phyloP scores from a whole-genome alignment of 768 basidiomycete genomes.

The Austroboletus eburneus region DNA sequence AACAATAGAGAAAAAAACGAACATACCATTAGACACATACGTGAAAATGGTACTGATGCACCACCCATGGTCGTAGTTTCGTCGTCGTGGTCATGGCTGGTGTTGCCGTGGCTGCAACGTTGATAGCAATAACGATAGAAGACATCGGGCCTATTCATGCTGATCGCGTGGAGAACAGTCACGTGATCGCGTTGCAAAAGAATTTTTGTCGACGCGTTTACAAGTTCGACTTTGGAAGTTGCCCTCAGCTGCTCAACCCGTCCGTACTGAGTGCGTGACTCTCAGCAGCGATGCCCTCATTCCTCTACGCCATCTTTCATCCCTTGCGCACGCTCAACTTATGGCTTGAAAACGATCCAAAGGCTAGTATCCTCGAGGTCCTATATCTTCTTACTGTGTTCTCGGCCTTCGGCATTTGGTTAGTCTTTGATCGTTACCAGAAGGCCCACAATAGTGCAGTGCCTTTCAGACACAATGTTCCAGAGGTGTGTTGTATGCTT shows the following conservation, averaged over 20 bases:
- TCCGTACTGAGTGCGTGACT: background rate
- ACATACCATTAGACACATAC: too few relatives aligned
- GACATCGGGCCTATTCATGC: too few relatives aligned
- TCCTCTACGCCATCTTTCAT: constrained; percentile 41
- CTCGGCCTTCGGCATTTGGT: constrained; percentile 75
- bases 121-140: too few relatives aligned
- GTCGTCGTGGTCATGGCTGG: too few relatives aligned
- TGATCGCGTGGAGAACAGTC: constrained; percentile 2
- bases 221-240: constrained; percentile 7
- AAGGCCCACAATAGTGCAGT: constrained; percentile 71
- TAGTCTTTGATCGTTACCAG: constrained; percentile 72
- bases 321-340: constrained; percentile 50
- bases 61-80: too few relatives aligned
- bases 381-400: constrained; percentile 65
- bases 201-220: constrained; percentile 9
- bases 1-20: too few relatives aligned
- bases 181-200: constrained; percentile 16
- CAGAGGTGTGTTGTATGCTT: constrained; percentile 45
- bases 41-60: too few relatives aligned
- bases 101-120: too few relatives aligned
- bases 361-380: constrained; percentile 52
- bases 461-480: constrained; percentile 55
- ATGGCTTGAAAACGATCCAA: constrained; percentile 44
- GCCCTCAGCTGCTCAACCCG: background rate
- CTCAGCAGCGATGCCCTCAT: constrained; percentile 25